phyloP scores from a whole-genome alignment of 2,329 filamentous ascomycete species.

The Raffaelea deltoideospora region DNA sequence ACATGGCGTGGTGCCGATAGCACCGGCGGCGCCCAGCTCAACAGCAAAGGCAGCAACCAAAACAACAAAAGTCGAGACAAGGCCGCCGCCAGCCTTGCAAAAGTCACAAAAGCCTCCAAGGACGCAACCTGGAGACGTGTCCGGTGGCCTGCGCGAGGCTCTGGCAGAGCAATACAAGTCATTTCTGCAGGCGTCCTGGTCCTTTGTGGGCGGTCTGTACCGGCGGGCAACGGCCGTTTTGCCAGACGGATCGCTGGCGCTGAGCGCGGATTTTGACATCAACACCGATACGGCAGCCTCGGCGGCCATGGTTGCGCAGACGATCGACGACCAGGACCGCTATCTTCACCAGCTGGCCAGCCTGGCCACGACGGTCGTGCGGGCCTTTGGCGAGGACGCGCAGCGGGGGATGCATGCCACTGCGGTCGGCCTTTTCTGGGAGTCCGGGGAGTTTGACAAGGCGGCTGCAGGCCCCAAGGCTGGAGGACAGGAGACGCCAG shows the following conservation, averaged over 20 bases:
- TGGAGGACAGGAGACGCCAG: no score
- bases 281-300: no score
- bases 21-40: no score
- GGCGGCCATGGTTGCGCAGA: no score
- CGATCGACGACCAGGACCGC: conserved; percentile 6
- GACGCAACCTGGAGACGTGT: no score
- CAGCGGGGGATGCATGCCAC: conserved; percentile 13
- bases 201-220: conserved; percentile 24
- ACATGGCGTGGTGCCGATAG: conserved; percentile 5
- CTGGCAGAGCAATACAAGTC: no score
- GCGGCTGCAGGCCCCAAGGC: no score
- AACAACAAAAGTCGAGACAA: background rate
- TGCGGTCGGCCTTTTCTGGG: conserved; percentile 15
- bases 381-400: conserved; percentile 12
- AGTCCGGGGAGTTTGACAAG: background rate
- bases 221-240: conserved; percentile 18
- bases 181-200: no score
- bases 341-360: conserved; percentile 14
- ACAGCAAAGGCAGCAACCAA: background rate
- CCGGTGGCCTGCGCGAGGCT: conserved; percentile 23
- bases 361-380: conserved; percentile 15
- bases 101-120: no score
- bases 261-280: conserved; percentile 10
- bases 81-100: conserved; percentile 7
- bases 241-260: background rate